phyloP scores from a whole-genome alignment of 208 protist species.

The Acanthamoeba royreba region DNA sequence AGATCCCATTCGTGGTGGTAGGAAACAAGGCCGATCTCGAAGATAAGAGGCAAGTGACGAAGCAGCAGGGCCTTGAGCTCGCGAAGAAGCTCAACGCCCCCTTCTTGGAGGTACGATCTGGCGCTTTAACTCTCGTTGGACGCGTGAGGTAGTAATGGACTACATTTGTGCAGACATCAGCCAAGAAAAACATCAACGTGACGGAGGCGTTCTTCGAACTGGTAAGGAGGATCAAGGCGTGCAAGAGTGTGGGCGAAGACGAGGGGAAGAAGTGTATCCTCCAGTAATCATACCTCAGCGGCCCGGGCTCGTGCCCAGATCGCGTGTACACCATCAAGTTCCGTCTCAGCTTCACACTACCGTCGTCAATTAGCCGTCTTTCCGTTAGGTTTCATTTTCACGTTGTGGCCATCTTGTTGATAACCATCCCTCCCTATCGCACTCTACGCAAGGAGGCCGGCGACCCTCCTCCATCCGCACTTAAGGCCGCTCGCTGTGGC shows the following conservation, averaged over 20 bases:
- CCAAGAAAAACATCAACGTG: slow-evolving; percentile 81
- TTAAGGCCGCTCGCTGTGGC: no score
- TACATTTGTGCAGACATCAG: slow-evolving; percentile 43
- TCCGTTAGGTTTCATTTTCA: not conserved
- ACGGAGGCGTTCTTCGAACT: slow-evolving; percentile 80
- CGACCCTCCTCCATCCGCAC: no score
- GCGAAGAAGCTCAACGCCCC: slow-evolving; percentile 61
- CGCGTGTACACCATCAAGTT: not conserved
- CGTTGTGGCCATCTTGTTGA: no score
- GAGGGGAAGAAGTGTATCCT: slow-evolving; percentile 19
- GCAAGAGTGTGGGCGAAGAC: not conserved
- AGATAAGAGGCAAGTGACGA: slow-evolving; percentile 70
- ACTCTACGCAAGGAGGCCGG: no score
- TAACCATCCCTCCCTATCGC: no score
- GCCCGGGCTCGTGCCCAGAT: no score
- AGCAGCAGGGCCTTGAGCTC: slow-evolving; percentile 73
- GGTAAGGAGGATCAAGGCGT: slow-evolving; percentile 60
- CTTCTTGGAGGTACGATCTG: slow-evolving; percentile 56
- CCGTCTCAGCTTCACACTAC: not conserved
- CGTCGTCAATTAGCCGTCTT: not conserved
- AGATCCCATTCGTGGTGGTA: slow-evolving; percentile 73
- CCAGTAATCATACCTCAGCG: not conserved
- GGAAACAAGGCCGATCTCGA: slow-evolving; percentile 81
- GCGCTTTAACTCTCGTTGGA: not conserved
- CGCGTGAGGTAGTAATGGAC: no score